Conservation (phyloP, 1,284 basidiomycete species). For the Apiotrichum laibachii region DNA sequence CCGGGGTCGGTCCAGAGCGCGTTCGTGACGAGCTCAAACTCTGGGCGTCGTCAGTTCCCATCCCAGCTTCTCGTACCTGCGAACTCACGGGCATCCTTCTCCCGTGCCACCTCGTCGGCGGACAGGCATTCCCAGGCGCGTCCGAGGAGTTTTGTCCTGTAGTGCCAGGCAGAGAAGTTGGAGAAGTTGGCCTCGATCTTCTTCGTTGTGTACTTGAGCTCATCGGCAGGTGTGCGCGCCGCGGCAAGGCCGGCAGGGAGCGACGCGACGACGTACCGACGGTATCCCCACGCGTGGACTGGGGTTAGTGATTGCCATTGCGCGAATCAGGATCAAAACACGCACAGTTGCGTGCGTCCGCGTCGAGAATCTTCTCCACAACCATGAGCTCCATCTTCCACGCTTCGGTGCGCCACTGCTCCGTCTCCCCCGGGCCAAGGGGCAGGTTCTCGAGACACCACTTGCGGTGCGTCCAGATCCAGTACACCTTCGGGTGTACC, state of each 20-base stretch:
- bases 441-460: constrained; percentile 89
- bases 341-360: constrained; percentile 86
- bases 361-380: constrained; percentile 84
- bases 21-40: constrained; percentile 87
- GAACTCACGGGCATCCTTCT: constrained; percentile 64
- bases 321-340: neutral
- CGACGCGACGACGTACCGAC: constrained; percentile 72
- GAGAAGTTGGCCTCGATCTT: constrained; percentile 95
- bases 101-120: constrained; percentile 56
- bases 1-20: constrained; percentile 95
- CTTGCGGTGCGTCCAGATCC: constrained; percentile 92
- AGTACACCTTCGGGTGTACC: constrained; percentile 86
- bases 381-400: constrained; percentile 82
- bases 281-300: constrained; percentile 93
- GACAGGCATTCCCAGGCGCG: constrained; percentile 64
- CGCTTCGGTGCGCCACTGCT: constrained; percentile 67
- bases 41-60: constrained; percentile 52
- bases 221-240: constrained; percentile 54
- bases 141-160: constrained; percentile 77
- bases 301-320: neutral
- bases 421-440: constrained; percentile 57
- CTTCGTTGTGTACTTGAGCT: constrained; percentile 75
- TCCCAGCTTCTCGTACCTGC: neutral
- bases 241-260: constrained; percentile 56
- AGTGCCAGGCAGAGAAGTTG: constrained; percentile 99